Evolutionary conservation across 2,329 filamentous ascomycete species (phyloP).

Genomic region (Ascochyta lentis): DNA sequence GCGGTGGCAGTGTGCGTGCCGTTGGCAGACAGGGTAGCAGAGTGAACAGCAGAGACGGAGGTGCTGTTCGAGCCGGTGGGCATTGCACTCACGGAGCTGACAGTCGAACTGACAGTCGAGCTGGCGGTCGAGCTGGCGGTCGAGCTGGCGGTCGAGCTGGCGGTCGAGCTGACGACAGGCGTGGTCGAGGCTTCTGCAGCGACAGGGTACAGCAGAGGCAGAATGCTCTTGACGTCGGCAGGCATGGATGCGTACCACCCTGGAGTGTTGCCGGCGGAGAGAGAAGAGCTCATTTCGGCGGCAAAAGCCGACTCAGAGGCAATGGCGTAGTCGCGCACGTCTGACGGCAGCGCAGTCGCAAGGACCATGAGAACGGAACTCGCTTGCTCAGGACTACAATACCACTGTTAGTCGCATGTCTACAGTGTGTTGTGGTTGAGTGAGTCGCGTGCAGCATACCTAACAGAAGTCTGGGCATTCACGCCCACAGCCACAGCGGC

Average conservation of each 20-base stretch:
- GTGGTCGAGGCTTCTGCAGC: constrained; percentile 27
- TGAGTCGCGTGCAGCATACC: constrained; percentile 26
- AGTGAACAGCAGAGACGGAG: constrained; percentile 27
- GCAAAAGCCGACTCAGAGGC: constrained; percentile 53
- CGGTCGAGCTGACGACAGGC: constrained; percentile 25
- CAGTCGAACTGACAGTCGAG: too few relatives aligned
- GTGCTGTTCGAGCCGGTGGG: constrained; percentile 28
- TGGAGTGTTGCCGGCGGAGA: constrained; percentile 53
- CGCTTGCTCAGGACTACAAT: constrained; percentile 33
- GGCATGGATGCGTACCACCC: constrained; percentile 56
- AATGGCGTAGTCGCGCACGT: constrained; percentile 49
- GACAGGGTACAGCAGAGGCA: constrained; percentile 47
- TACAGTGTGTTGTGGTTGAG: constrained; percentile 16
- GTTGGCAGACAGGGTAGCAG: constrained; percentile 28
- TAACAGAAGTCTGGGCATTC: constrained; percentile 32
- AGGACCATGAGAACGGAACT: constrained; percentile 52
- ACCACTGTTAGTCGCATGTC: constrained; percentile 18
- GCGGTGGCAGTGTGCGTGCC: constrained; percentile 19
- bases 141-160: constrained; percentile 20
- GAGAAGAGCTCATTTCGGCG: constrained; percentile 51
- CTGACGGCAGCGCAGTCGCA: constrained; percentile 53
- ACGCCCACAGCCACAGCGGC: constrained; percentile 40
- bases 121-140: constrained; percentile 4
- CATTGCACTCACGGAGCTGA: constrained; percentile 24
- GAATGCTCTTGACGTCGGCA: constrained; percentile 52